A percentile compares a stretch with the other conserved stretches of the same genome.
Conservation (phyloP, 169 alveolate species). For the Plasmodium falciparum region DNA sequence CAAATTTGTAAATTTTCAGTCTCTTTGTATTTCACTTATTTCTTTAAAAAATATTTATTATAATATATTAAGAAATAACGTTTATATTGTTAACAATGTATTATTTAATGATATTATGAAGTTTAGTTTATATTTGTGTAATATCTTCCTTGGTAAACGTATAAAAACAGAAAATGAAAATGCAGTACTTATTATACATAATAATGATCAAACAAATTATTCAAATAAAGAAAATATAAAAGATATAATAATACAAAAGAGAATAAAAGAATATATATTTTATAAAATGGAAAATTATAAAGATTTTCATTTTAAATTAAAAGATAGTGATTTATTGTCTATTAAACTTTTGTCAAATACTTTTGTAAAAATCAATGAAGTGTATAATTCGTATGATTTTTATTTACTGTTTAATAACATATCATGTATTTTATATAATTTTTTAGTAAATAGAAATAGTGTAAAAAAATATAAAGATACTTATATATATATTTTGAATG, state of each 20-base stretch:
- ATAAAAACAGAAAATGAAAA: conserved; percentile 28
- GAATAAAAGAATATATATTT: conserved; percentile 36
- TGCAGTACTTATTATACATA: conserved; percentile 22
- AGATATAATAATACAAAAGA: conserved; percentile 10
- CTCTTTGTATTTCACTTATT: conserved; percentile 60
- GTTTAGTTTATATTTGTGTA: conserved; percentile 29
- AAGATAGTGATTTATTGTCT: conserved; percentile 54
- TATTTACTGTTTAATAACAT: conserved; percentile 49
- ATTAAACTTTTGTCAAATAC: conserved; percentile 65
- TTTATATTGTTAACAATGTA: conserved; percentile 22
- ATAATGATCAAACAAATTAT: conserved; percentile 7
- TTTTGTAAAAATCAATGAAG: conserved; percentile 41
- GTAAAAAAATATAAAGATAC: conserved; percentile 48
- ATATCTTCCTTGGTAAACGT: conserved; percentile 39
- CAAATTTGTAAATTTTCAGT: conserved; percentile 61
- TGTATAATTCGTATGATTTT: conserved; percentile 61
- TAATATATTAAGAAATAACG: conserved; percentile 29
- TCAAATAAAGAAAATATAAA: conserved; percentile 24
- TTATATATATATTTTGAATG: conserved; percentile 61
- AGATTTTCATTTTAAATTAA: conserved; percentile 58
- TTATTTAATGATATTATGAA: conserved; percentile 41
- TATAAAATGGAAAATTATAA: conserved; percentile 68
- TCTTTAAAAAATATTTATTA: conserved; percentile 59
- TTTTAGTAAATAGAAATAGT: conserved; percentile 41
- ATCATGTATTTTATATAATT: conserved; percentile 64